These are phyloP conservation scores for Apiospora pterosperma DNA, from an alignment of 2,329 filamentous ascomycete genomes.

Conservation along the genomic window DNA sequence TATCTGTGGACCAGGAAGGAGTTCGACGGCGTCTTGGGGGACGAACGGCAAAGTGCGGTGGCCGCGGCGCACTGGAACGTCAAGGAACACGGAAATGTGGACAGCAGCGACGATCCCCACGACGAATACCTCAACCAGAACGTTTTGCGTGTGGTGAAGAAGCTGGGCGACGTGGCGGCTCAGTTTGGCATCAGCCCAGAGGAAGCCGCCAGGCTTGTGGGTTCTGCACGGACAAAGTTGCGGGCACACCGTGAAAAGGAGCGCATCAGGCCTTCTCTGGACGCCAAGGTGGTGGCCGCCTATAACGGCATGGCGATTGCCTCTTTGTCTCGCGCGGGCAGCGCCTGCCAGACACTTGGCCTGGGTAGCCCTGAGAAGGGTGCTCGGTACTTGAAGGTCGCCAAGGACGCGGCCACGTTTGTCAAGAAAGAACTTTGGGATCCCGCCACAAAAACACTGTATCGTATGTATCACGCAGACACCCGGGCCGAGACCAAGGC, in stretches of 20 bases:
- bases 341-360: constrained; percentile 17
- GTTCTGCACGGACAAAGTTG: constrained; percentile 64
- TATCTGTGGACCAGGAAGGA: constrained; percentile 93
- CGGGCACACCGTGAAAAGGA: constrained; percentile 69
- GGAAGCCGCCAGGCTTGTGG: constrained; percentile 66
- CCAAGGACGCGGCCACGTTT: constrained; percentile 67
- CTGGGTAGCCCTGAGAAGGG: constrained; percentile 46
- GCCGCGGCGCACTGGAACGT: constrained; percentile 85
- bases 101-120: constrained; percentile 76
- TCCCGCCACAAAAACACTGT: constrained; percentile 56
- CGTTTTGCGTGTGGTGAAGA: constrained; percentile 70
- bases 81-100: constrained; percentile 79
- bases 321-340: constrained; percentile 72
- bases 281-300: constrained; percentile 82
- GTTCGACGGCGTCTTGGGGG: constrained; percentile 71
- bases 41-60: constrained; percentile 63
- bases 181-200: constrained; percentile 71
- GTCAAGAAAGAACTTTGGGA: constrained; percentile 75
- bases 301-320: constrained; percentile 90
- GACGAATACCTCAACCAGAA: constrained; percentile 96
- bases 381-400: constrained; percentile 59
- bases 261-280: constrained; percentile 72
- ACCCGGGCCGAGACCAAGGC: constrained; percentile 61
- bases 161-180: constrained; percentile 64
- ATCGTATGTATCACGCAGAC: constrained; percentile 69